Evolutionary conservation across 495 filamentous ascomycete genomes (phyloP), one percentile per base, ranked within the genome.

Genomic region (Hypoxylon rickii): DNA sequence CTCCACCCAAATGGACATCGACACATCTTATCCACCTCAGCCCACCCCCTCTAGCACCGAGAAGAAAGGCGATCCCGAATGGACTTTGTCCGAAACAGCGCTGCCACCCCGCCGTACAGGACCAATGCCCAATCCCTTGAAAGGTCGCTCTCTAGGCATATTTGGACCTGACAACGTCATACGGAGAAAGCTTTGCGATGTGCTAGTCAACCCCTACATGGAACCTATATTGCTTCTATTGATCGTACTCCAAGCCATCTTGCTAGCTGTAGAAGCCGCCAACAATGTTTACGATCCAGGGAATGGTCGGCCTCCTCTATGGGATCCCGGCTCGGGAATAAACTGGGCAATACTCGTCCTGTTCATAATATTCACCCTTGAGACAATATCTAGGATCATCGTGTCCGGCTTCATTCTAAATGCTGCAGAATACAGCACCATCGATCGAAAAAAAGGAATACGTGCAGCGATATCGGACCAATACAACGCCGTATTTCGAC

Each of bases 331-430:
- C 7, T 78, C 76, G 20, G 72, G 76, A 51, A 88, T 93, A 45
- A 90, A 97, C 67, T 95, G 82, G 73, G 83, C 84, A 13, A 78
- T 97, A 11, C 80, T 97, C 43, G 85, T 69, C 2, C 84, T 97
- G 7, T 99, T 99, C 67, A 73, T 88, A 45, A 84, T 99, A 53
- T 99, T 97, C 66, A 96, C 94, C 4, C 68, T 95, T 13, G 94
- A 99, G 67, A 81, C 94, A 20, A 70, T 84, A 38, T 86, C 88
- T 44, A 85, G 89, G 52, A 85, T 89, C 31, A 85, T 97, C 51
- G 94, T 99, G 8, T 97, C 95, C 0, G 94, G 94, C 3, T 85
- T 97, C 46, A 76, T 99, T 32, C 75, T 95, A 46, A 99, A 99
- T 69, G 83, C 92, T 4, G 73, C 76, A 13, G 92, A 92, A 69